Evolutionary conservation across 345 rosid species (phyloP), one percentile per base, ranked within the genome.

Genomic region (Eucalyptus viminalis): DNA sequence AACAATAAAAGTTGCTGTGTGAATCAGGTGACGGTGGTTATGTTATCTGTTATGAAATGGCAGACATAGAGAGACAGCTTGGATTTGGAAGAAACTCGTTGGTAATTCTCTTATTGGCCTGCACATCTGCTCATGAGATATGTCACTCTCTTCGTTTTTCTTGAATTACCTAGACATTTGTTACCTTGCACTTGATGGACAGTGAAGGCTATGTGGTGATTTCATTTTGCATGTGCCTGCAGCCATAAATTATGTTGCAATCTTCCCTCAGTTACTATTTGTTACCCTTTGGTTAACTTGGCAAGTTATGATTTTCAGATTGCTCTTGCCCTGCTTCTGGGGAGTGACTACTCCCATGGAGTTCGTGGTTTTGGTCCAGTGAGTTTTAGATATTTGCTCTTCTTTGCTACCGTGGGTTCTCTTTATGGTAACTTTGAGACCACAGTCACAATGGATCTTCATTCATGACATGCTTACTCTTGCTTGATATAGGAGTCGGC

Each of bases 61-160:
- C 91, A 49, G 99, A 97, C 92, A 95, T 98, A 85, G 94, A 94
- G 92, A 93, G 91, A 89, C 92, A 95, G 92, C 97, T 98, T 90
- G 99, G 99, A 27, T 94, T 93, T 92, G 98, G 98, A 91, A 95
- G 99, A 86, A 97, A 95, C 89, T 98, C 99, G 19, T 90, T 98
- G 97, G 99, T 95, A 95, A 93, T 89, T 91, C 88, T 90, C 67
- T 43, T 43, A 65, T 49, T 49, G 51, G 88, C 43, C 92, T 87
- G 86, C 88, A 88, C 91, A 86, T 24, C 88, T 90, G 69, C 88
- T 90, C 49, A 31, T 54, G 86, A 45, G 86, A 56, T 34, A 37
- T 88, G 47, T 83, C 88, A 22, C 76, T 88, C 56, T 86, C 47
- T 86, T 11, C 9, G 7, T 40, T 40, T 47, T 49, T 87, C 67